Conservation (phyloP, 768 basidiomycete genomes). For the Bullera alba region DNA sequence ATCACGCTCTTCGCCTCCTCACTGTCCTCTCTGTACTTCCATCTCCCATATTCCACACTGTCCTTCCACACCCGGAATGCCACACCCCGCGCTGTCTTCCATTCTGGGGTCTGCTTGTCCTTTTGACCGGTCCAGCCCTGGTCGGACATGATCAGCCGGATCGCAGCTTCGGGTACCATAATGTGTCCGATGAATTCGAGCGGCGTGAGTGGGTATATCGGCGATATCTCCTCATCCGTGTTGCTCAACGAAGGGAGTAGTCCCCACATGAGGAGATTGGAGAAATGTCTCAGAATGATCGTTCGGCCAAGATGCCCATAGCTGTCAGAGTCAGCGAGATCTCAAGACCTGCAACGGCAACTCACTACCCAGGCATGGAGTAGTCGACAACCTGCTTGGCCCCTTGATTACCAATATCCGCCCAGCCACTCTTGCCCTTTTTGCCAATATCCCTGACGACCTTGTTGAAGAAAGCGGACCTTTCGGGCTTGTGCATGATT, state of each 20-base stretch:
- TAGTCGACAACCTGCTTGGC: constrained; percentile 7
- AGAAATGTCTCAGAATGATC: constrained; percentile 21
- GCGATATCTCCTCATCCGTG: not conserved
- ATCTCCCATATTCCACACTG: constrained; percentile 74
- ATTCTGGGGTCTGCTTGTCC: constrained; percentile 42
- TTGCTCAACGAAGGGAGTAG: constrained; percentile 4
- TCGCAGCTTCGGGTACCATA: constrained; percentile 81
- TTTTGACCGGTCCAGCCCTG: constrained; percentile 46
- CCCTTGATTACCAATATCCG: constrained; percentile 7
- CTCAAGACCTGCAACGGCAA: not conserved
- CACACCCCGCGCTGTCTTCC: constrained; percentile 3
- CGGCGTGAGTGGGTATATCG: constrained; percentile 54
- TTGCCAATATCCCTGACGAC: constrained; percentile 8
- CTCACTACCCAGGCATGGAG: constrained; percentile 35
- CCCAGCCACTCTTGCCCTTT: constrained; percentile 20
- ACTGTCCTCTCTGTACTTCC: constrained; percentile 70
- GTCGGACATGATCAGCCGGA: constrained; percentile 76
- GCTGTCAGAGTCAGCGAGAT: constrained; percentile 10
- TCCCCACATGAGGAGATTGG: constrained; percentile 14
- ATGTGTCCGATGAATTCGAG: constrained; percentile 74
- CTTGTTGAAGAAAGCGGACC: constrained; percentile 17
- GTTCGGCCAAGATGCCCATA: constrained; percentile 27
- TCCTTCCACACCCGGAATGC: constrained; percentile 54
- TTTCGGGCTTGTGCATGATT: constrained; percentile 16
- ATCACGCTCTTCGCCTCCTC: constrained; percentile 24